Conservation (phyloP, 73 alveolate species). For the Tetrahymena elliotti region DNA sequence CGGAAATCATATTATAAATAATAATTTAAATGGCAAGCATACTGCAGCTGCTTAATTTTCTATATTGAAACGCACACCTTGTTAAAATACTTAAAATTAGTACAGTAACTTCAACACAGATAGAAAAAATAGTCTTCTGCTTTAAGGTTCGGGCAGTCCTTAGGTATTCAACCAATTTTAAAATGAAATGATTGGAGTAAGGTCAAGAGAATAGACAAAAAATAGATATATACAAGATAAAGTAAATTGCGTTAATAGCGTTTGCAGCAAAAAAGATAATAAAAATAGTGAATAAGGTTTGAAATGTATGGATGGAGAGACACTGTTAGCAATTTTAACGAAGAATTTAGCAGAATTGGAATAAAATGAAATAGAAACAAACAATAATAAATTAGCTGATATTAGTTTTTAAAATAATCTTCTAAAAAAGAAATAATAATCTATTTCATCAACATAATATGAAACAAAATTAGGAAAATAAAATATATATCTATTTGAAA, state of each 20-base stretch:
- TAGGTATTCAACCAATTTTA: background rate
- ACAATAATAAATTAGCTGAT: background rate
- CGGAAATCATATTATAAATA: background rate
- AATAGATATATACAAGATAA: background rate
- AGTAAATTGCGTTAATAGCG: background rate
- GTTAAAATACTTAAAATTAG: background rate
- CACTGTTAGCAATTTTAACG: background rate
- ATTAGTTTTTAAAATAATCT: too few relatives aligned
- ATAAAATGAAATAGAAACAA: background rate
- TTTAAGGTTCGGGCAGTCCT: background rate
- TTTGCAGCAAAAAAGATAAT: background rate
- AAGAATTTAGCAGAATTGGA: background rate
- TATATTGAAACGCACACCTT: background rate
- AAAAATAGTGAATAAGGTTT: background rate
- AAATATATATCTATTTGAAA: background rate
- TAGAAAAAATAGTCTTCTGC: background rate
- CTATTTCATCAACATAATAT: too few relatives aligned
- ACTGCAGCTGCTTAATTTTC: background rate
- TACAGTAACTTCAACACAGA: background rate
- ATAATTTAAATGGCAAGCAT: background rate
- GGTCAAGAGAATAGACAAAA: background rate
- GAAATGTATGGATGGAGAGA: background rate
- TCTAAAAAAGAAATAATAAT: background rate
- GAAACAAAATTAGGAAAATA: background rate
- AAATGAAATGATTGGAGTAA: background rate